Conservation (phyloP, 371 early-diverging fungal species). For the Mortierella sp. region DNA sequence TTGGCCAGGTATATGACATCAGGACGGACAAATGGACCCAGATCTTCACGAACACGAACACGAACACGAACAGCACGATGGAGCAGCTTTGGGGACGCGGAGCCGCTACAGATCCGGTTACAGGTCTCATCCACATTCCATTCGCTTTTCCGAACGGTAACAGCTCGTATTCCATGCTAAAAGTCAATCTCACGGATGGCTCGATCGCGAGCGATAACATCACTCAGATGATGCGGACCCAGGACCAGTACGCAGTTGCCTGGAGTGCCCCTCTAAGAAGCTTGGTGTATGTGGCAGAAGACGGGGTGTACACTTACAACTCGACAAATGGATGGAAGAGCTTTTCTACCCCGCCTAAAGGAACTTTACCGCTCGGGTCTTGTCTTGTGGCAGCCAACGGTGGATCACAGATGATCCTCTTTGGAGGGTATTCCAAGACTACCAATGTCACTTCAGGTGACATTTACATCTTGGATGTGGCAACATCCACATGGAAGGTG, state of each 20-base stretch:
- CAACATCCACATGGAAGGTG: no score
- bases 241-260: conserved; percentile 15
- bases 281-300: conserved; percentile 22
- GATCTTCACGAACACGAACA: neutral
- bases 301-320: conserved; percentile 11
- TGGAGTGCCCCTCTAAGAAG: conserved; percentile 17
- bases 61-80: neutral
- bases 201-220: neutral
- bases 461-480: no score
- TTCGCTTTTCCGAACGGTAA: conserved; percentile 6
- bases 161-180: neutral
- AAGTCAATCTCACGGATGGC: neutral
- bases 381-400: conserved; percentile 25
- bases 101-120: conserved; percentile 14
- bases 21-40: conserved; percentile 4
- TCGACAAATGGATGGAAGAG: conserved; percentile 4
- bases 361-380: conserved; percentile 3
- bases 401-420: conserved; percentile 25
- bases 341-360: neutral
- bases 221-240: neutral
- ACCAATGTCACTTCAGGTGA: no score
- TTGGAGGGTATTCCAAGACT: conserved; percentile 16
- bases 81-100: neutral
- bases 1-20: conserved; percentile 9
- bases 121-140: conserved; percentile 19